Evolutionary conservation across 345 rosid genomes (phyloP).

Genomic region (Eucalyptus erythrocorys): DNA sequence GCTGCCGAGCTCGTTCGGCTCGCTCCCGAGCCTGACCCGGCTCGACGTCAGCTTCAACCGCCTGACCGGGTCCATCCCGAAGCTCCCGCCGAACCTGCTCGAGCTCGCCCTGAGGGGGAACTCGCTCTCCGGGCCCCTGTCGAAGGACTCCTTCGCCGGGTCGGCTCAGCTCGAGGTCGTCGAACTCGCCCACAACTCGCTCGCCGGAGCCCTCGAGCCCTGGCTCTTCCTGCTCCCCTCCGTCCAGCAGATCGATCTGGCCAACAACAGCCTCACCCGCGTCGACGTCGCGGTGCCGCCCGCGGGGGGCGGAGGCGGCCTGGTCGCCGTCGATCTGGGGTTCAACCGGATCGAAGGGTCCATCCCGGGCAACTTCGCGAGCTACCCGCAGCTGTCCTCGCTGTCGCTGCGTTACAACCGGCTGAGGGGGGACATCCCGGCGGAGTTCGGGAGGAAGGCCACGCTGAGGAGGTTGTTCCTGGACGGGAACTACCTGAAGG

Average conservation of each 20-base stretch:
- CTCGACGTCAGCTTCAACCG: constrained; percentile 78
- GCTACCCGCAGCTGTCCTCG: constrained; percentile 48
- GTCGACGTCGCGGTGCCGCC: constrained; percentile 37
- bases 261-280: constrained; percentile 55
- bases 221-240: constrained; percentile 75
- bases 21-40: constrained; percentile 16
- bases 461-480: constrained; percentile 50
- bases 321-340: constrained; percentile 78
- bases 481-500: constrained; percentile 76
- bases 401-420: constrained; percentile 60
- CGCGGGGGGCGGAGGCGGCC: constrained; percentile 15
- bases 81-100: constrained; percentile 37
- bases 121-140: constrained; percentile 45
- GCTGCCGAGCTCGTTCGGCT: constrained; percentile 29
- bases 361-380: constrained; percentile 40
- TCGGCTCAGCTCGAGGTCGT: constrained; percentile 54
- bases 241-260: constrained; percentile 65
- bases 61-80: constrained; percentile 53
- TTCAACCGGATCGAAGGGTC: constrained; percentile 54
- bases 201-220: constrained; percentile 47
- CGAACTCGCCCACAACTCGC: constrained; percentile 75
- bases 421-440: constrained; percentile 62
- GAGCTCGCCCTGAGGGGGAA: constrained; percentile 66
- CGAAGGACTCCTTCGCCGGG: constrained; percentile 39
- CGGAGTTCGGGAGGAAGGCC: constrained; percentile 40